A percentile compares a stretch with the other conserved stretches of the same genome.
Conservation (phyloP, 768 basidiomycete species). For the Boletus subcaerulescens region DNA sequence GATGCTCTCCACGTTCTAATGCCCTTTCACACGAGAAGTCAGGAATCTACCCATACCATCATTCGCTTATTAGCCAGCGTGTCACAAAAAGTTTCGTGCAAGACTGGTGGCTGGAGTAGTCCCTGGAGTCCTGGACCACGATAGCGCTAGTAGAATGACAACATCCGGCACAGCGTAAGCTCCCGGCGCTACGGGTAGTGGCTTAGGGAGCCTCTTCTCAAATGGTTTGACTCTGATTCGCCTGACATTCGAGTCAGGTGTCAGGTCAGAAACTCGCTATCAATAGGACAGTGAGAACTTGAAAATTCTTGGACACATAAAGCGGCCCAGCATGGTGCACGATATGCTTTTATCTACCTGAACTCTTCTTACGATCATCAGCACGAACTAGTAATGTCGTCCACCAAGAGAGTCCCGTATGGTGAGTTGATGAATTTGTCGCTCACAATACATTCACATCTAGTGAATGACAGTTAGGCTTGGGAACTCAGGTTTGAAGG, state of each 20-base stretch:
- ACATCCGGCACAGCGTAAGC: not conserved
- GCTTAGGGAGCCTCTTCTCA: not conserved
- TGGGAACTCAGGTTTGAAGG: constrained; percentile 48
- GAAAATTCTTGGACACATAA: not conserved
- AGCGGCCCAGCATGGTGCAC: not conserved
- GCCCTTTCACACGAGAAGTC: constrained; percentile 18
- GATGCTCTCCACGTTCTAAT: not conserved
- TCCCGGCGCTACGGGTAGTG: not conserved
- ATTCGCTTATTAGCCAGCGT: not conserved
- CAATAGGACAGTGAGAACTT: constrained; percentile 18
- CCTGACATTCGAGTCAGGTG: constrained; percentile 1
- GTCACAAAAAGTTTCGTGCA: not conserved
- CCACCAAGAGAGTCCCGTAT: constrained; percentile 29
- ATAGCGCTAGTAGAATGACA: not conserved
- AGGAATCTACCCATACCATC: not conserved
- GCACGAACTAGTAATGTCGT: constrained; percentile 15
- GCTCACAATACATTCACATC: not conserved
- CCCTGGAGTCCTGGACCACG: not conserved
- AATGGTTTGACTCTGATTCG: not conserved
- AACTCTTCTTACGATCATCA: not conserved
- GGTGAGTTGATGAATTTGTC: constrained; percentile 21
- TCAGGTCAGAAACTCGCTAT: constrained; percentile 1
- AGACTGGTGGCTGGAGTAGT: not conserved
- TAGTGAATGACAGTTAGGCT: constrained; percentile 32
- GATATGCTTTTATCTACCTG: not conserved